These are phyloP conservation scores for Litchi chinensis DNA, from an alignment of 345 rosid species.

Conservation along the genomic window DNA sequence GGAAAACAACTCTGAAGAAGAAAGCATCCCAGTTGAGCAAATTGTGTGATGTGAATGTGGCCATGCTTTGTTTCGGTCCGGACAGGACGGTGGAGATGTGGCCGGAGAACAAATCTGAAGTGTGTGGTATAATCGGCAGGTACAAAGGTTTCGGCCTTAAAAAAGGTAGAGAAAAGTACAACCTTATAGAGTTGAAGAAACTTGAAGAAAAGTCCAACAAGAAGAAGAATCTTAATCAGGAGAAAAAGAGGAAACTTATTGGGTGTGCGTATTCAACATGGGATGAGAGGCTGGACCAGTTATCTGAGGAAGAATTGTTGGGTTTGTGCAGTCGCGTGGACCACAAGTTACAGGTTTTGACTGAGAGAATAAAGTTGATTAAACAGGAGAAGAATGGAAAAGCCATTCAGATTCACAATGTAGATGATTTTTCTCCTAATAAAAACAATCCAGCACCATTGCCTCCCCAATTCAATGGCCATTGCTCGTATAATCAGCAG, in stretches of 20 bases:
- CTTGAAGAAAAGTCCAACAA: not conserved
- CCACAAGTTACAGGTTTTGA: not conserved
- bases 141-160: not conserved
- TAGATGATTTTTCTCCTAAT: no score
- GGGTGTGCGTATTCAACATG: not conserved
- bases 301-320: not conserved
- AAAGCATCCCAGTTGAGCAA: slow-evolving; percentile 14
- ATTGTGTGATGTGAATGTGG: slow-evolving; percentile 8
- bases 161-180: not conserved
- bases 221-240: not conserved
- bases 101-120: slow-evolving; percentile 9
- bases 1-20: slow-evolving; percentile 18
- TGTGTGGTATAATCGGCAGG: not conserved
- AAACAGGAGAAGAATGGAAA: not conserved
- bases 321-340: not conserved
- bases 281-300: slow-evolving; percentile 2
- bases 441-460: not conserved
- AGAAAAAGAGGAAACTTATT: not conserved
- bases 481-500: not conserved
- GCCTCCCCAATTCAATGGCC: not conserved
- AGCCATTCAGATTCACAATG: not conserved
- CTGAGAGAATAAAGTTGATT: slow-evolving; percentile 9
- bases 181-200: not conserved
- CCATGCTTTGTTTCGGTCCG: not conserved
- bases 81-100: slow-evolving; percentile 12